Evolutionary conservation across 1,139 yeast genomes (phyloP), one percentile per base, ranked within the genome.

Genomic region (Scheffersomyces illinoinensis): DNA sequence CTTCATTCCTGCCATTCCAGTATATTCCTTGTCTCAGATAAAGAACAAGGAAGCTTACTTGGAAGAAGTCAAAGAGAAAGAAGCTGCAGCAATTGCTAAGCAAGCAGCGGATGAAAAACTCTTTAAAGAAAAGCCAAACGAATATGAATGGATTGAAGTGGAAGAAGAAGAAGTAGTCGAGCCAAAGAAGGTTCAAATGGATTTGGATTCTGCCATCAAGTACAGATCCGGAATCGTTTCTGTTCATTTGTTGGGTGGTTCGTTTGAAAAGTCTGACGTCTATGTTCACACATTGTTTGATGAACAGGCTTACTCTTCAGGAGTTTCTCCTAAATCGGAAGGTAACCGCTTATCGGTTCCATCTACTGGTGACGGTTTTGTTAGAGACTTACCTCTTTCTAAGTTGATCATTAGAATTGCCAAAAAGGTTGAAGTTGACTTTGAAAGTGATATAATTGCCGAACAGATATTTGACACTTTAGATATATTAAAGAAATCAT

Each of bases 331-430:
- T n/a, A 71, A 69, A 58, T 65, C 81, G 7, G 79, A 76, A 49
- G 82, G 83, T 47, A 76, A 76, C 60, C 66, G 59, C 49, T 67
- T 85, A 53, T 76, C 75, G 54, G 71, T 77, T 8, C 63, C 72
- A 12, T 83, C 85, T n/a, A 70, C 73, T 43, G 89, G 87, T 24
- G 85, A 82, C 62, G 84, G 84, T 0, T 89, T 89, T 65, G 78
- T 90, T 57, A 84, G 96, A 71, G 95, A 90, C 71, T 79, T 90
- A 65, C 83, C 85, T 53, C 81, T 89, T 69, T 87, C 93, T 53
- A 78, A 75, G 57, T 65, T 85, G 53, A 74, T 85, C 52, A 75
- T 90, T 63, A 82, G 93, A 71, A 69, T 87, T 24, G 74, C 90
- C 2, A 84, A 79, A 58, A 82, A 75, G 58, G 80, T 79, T 47